Evolutionary conservation across 2,329 filamentous ascomycete genomes (phyloP), one percentile per base, ranked within the genome.

Genomic region (Harringtonia lauricola): DNA sequence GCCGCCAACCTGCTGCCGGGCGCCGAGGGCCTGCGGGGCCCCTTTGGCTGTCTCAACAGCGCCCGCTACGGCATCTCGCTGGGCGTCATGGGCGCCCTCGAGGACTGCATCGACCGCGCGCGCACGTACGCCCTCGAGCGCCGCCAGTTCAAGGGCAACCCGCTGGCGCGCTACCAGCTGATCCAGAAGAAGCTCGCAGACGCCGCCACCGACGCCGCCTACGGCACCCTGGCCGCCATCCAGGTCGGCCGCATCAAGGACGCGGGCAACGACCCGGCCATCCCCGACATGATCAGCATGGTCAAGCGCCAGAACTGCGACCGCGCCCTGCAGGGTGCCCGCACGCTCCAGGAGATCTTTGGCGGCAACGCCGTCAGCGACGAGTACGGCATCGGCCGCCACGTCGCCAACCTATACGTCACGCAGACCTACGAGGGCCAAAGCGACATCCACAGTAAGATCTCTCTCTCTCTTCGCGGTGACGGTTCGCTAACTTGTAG

Each of bases 231-330:
- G 43, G 92, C 92, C 8, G 83, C 86, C 8, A 79, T 86, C 46
- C 92, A 98, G 64, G 90, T 96, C 30, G 89, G 88, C 42, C 73
- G 90, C 49, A 76, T 96, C 46, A 96, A 95, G 74, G 90, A 96
- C 55, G 80, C 86, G 59, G 89, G 89, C 50, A 89, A 86, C 59
- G 88, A 89, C 48, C 86, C 87, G 63, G 79, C 76, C 21, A 81
- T 47, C 19, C 89, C 92, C 8, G 92, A 98, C 68, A 96, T 96
- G 90, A 94, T 98, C 56, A 81, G 76, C 60, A 76, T 98, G 86
- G 81, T 96, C 59, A 98, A 98, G 75, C 74, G 92, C 53, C 89
- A 96, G 67, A 98, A 98, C 64, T 98, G 92, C 63, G 92, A 98
- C 64, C 72, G 82, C 42, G 92, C 92, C 15, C 68, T 98, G 55